These are phyloP conservation scores for Pseudevernia furfuracea DNA, from an alignment of 495 filamentous ascomycete genomes.

Conservation along the genomic window DNA sequence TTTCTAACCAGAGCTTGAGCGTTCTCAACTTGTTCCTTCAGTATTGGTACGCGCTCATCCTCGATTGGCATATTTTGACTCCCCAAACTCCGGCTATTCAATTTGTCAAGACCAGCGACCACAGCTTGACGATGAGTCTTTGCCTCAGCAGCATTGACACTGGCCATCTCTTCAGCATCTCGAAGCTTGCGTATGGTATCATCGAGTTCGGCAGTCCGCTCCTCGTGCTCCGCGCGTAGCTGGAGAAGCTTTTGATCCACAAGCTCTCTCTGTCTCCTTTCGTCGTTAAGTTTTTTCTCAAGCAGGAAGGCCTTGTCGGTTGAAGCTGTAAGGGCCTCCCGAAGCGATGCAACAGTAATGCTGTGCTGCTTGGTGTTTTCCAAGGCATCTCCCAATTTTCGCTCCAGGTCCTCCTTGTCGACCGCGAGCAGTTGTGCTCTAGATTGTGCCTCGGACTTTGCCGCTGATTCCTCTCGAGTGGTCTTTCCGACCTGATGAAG, in stretches of 20 bases:
- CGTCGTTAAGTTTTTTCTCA: conserved; percentile 78
- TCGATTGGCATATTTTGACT: conserved; percentile 45
- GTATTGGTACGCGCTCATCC: conserved; percentile 65
- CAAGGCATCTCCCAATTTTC: conserved; percentile 59
- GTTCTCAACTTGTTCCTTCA: conserved; percentile 71
- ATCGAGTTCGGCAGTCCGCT: conserved; percentile 72
- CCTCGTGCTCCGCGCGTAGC: conserved; percentile 78
- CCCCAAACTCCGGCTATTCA: conserved; percentile 45
- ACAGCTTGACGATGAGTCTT: conserved; percentile 77
- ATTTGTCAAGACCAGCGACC: conserved; percentile 70
- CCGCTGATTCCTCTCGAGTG: conserved; percentile 68
- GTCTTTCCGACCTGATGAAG: conserved; percentile 68
- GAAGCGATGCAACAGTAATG: conserved; percentile 64
- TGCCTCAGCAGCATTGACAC: conserved; percentile 80
- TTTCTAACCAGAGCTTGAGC: conserved; percentile 74
- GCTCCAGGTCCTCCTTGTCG: conserved; percentile 74
- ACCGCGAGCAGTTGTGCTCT: conserved; percentile 63
- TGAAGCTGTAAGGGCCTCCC: conserved; percentile 71
- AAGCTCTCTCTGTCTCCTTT: conserved; percentile 63
- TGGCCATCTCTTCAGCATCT: conserved; percentile 87
- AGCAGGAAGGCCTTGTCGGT: conserved; percentile 64
- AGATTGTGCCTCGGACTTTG: conserved; percentile 66
- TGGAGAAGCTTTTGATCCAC: conserved; percentile 74
- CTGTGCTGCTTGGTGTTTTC: conserved; percentile 61
- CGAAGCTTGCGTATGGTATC: conserved; percentile 61